Base-by-base conservation (phyloP, 805 yeast genomes). In the Kodamaea fukazawae region DNA sequence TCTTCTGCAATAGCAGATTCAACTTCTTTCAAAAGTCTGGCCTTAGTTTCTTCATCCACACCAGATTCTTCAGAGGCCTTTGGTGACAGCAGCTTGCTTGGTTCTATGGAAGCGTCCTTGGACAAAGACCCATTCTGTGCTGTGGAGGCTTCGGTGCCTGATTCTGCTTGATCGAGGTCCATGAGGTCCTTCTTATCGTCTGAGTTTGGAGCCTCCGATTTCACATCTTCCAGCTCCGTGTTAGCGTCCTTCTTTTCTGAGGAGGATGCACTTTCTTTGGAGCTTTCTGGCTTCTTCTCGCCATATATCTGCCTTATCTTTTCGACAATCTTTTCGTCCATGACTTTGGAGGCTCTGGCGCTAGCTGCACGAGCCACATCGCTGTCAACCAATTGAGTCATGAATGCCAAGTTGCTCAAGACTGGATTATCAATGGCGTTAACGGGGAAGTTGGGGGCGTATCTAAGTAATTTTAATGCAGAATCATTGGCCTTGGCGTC, bases 401-500 rank as follows among this genome's bases (percentile, higher is more conserved):
- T 69, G 61, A 90, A 93, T 10, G 96, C 83, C 46, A 93, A 75
- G n/a, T 95, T 91, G 27, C 95, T 83, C 67, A 93, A 74, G 3
- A 93, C 89, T 2, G 99, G 99, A 60, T 93, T 93, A 51, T 93
- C 98, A 20, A 83, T 78, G 32, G 87, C 77, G 27, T 87, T 78
- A 36, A 86, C 83, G 10, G 98, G 96, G 36, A 91, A 72, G 58
- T 87, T 84, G 3, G 95, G 83, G 4, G 91, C 82, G 59, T 76
- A 88, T 55, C 82, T 85, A 47, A 90, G 71, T 10, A 95, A 86
- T 0, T 93, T 90, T 13, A 84, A 58, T 26, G 75, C 71, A 8
- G 68, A 66, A n/a, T 46, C 46, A 22, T 14, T 12, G 29, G 49
- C 61, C 26, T 64, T 58, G 23, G 75, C 67, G 17, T 76, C 75